phyloP scores from a whole-genome alignment of 202 grass and related monocot genomes.

The Carex sylvatica region DNA sequence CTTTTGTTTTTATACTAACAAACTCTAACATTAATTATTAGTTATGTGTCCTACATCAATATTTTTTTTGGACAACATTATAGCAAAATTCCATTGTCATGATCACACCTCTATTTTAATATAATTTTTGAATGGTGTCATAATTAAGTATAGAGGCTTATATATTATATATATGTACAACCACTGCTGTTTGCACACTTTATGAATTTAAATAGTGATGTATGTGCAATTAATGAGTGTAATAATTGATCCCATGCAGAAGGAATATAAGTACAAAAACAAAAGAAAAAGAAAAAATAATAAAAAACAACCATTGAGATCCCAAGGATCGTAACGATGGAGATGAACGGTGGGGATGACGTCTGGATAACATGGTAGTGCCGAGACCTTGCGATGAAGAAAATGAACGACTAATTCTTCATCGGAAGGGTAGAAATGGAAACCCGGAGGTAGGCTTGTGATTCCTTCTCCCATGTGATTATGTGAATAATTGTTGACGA shows the following conservation, averaged over 20 bases:
- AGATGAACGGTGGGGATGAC: slow-evolving; percentile 63
- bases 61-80: slow-evolving; percentile 9
- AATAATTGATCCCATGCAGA: slow-evolving; percentile 14
- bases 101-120: neutral
- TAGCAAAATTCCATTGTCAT: neutral
- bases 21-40: neutral
- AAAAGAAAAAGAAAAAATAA: slow-evolving; percentile 1
- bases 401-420: slow-evolving; percentile 87
- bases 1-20: neutral
- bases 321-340: slow-evolving; percentile 73
- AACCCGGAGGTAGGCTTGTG: slow-evolving; percentile 81
- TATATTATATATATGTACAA: slow-evolving; percentile 3
- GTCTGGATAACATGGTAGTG: slow-evolving; percentile 59
- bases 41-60: neutral
- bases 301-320: slow-evolving; percentile 51
- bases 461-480: slow-evolving; percentile 47
- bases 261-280: neutral
- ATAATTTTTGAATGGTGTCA: neutral
- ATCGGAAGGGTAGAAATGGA: slow-evolving; percentile 89
- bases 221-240: neutral
- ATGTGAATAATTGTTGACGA: slow-evolving; percentile 1
- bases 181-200: neutral
- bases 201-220: neutral
- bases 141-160: neutral
- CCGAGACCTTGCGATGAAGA: slow-evolving; percentile 62